phyloP scores from a whole-genome alignment of 306 rosid species.

The Trifolium pratense region DNA sequence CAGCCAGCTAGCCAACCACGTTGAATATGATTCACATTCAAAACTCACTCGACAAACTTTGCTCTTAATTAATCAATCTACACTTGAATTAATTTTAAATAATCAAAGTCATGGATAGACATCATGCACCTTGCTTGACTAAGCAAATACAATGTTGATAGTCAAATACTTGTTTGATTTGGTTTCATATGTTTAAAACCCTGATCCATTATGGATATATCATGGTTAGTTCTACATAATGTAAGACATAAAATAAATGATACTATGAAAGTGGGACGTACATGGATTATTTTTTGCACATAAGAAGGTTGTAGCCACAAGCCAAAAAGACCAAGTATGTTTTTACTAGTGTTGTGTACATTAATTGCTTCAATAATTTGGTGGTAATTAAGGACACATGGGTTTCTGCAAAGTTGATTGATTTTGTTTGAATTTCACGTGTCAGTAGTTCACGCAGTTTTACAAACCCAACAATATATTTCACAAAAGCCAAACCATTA shows the following conservation, averaged over 20 bases:
- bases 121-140: not conserved
- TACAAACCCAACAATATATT: constrained; percentile 52
- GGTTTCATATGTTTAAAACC: not conserved
- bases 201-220: constrained; percentile 18
- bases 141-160: not conserved
- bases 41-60: constrained; percentile 47
- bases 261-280: constrained; percentile 29
- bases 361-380: constrained; percentile 5
- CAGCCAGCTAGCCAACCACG: constrained; percentile 42
- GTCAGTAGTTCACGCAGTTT: constrained; percentile 40
- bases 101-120: constrained; percentile 14
- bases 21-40: constrained; percentile 44
- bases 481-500: constrained; percentile 55
- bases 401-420: constrained; percentile 44
- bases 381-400: constrained; percentile 47
- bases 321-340: not conserved
- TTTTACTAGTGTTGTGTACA: not conserved
- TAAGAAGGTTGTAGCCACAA: not conserved
- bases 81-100: constrained; percentile 15
- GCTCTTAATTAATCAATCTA: constrained; percentile 17
- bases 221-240: not conserved
- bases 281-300: not conserved
- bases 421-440: not conserved
- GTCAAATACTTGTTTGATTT: constrained; percentile 16
- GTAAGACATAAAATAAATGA: constrained; percentile 7